Evolutionary conservation across 2,329 filamentous ascomycete species (phyloP), one percentile per base, ranked within the genome.

Genomic region (Penicillium fuscoglaucum): DNA sequence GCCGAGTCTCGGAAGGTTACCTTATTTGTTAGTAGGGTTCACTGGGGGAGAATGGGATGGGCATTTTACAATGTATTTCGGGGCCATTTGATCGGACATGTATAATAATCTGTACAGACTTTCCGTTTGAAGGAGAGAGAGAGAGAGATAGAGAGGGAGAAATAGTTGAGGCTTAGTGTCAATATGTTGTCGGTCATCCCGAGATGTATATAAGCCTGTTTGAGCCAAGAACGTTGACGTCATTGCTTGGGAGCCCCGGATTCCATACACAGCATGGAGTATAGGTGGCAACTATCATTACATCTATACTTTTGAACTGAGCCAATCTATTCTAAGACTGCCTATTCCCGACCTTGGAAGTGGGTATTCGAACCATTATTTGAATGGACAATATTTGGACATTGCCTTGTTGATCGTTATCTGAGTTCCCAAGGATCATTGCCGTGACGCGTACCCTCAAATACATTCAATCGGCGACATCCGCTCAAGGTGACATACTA

Each of bases 1-100:
- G 49, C 55, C 15, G 55, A 57, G 26, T 57, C 55, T 17, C 19
- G 41, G 10, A 57, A 57, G n/a, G 49, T 57, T 43, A 57, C 35
- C 55, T 57, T 45, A 0, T 8, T 35, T 10, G 35, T 57, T 28
- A 57, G 41, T 43, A 15, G 21, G 28, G 10, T 13, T 9, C 9
- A n/a, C 5, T 24, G 17, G n/a, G 15, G 12, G 9, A 35, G 7
- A 37, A 24, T 1, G 9, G 1, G 5, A 26, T 26, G 1, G 21
- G 7, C 1, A 15, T 39, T 51, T 51, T 40, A 54, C 51, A 39
- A 54, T 54, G 13, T 54, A 54, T 45, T 39, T 52, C 0, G n/a
- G 7, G 3, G 47, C 29, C 54, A 52, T 56, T 13, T 37, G 45
- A 15, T 21, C 40, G 4, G n/a, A 12, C 10, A 35, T 24, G 4